Conservation (phyloP, 805 yeast genomes). For the Myxozyma neglecta region DNA sequence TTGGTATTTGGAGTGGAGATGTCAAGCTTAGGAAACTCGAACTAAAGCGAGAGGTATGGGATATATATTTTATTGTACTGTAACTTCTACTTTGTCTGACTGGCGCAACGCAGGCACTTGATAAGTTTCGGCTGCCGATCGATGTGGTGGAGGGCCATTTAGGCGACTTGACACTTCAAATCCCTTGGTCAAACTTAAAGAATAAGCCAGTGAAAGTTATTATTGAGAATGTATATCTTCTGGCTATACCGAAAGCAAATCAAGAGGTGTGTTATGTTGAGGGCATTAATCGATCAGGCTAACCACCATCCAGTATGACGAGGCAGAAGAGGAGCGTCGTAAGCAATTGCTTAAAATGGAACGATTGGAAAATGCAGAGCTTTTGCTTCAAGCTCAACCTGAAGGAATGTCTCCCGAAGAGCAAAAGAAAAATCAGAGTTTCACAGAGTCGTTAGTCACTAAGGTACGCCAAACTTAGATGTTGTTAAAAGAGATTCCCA, state of each 20-base stretch:
- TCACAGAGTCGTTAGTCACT: conserved; percentile 81
- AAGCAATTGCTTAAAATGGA: conserved; percentile 66
- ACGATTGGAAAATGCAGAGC: conserved; percentile 63
- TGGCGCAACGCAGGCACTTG: conserved; percentile 55
- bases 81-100: background rate
- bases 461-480: conserved; percentile 50
- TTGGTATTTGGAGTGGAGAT: conserved; percentile 98
- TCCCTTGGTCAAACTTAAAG: conserved; percentile 95
- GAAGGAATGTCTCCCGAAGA: conserved; percentile 40
- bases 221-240: conserved; percentile 80
- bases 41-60: conserved; percentile 66
- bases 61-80: background rate
- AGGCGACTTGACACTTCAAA: conserved; percentile 84
- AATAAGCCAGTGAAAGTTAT: conserved; percentile 86
- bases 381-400: conserved; percentile 46
- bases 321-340: conserved; percentile 58
- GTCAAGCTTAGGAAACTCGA: conserved; percentile 77
- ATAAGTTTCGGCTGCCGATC: conserved; percentile 78
- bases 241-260: conserved; percentile 72
- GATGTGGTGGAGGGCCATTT: conserved; percentile 86
- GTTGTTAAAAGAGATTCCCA: background rate
- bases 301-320: conserved; percentile 46
- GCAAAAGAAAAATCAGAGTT: conserved; percentile 64
- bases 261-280: conserved; percentile 38
- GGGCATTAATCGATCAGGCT: too few relatives aligned